Conservation (phyloP, 2,329 filamentous ascomycete genomes). For the Fusarium redolens region DNA sequence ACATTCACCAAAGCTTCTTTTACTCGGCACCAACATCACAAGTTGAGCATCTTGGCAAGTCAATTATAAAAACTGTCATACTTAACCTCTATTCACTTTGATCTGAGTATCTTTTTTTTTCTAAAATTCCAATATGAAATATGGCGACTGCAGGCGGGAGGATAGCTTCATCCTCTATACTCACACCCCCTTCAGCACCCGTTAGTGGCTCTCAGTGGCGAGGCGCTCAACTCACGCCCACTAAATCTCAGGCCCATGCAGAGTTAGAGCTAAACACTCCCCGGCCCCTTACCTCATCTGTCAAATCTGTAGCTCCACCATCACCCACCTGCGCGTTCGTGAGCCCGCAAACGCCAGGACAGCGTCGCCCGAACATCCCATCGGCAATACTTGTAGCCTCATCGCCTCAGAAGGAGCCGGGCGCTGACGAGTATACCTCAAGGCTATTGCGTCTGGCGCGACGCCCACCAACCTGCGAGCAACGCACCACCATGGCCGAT, state of each 20-base stretch:
- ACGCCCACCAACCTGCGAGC: background rate
- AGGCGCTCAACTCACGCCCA: slow-evolving; percentile 9
- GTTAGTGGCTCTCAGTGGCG: background rate
- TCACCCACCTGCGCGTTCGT: slow-evolving; percentile 17
- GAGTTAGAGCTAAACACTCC: slow-evolving; percentile 2
- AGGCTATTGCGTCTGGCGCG: slow-evolving; percentile 32
- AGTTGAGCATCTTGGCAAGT: background rate
- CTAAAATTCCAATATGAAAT: background rate
- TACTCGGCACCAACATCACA: background rate
- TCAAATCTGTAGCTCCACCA: slow-evolving; percentile 10
- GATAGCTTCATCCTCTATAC: background rate
- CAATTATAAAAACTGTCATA: background rate
- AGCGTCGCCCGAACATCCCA: background rate
- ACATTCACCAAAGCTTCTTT: background rate
- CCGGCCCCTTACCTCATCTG: slow-evolving; percentile 2
- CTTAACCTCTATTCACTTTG: background rate
- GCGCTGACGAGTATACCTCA: slow-evolving; percentile 20
- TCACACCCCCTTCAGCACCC: slow-evolving; percentile 17
- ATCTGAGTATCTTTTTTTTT: background rate
- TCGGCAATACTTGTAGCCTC: slow-evolving; percentile 2
- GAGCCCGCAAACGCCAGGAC: slow-evolving; percentile 18
- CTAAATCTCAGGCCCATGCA: background rate
- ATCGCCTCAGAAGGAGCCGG: slow-evolving; percentile 34
- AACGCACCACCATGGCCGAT: slow-evolving; percentile 49
- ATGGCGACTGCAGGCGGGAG: background rate